phyloP scores from a whole-genome alignment of 352 stramenopile genomes.

The Phytopythium vexans region DNA sequence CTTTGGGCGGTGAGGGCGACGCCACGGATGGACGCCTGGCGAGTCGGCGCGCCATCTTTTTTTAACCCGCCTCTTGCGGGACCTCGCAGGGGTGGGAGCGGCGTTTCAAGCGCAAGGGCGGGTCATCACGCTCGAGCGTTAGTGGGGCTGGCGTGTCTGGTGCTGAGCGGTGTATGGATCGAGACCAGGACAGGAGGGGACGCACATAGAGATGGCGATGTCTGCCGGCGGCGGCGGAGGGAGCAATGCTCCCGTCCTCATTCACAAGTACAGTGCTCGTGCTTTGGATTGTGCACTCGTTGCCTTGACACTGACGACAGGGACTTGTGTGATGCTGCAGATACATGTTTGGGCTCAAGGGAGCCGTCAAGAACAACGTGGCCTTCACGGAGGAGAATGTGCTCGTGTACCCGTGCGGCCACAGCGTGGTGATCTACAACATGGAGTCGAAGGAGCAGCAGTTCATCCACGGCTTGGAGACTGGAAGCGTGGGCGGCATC shows the following conservation, averaged over 20 bases:
- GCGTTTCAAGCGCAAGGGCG: no score
- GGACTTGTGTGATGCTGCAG: constrained; percentile 10
- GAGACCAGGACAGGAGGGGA: background rate
- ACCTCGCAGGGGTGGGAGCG: no score
- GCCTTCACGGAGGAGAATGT: constrained; percentile 84
- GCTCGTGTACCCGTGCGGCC: constrained; percentile 84
- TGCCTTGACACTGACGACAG: background rate
- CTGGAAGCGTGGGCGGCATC: constrained; percentile 65
- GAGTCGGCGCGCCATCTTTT: no score
- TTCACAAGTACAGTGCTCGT: constrained; percentile 24
- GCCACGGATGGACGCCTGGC: no score
- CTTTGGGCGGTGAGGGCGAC: no score
- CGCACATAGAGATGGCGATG: constrained; percentile 3
- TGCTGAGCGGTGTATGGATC: background rate
- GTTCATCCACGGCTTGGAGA: constrained; percentile 87
- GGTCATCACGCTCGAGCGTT: no score
- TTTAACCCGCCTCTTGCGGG: no score
- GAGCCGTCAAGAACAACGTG: constrained; percentile 75
- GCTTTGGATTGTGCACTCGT: background rate
- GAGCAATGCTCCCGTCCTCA: constrained; percentile 34
- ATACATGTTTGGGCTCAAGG: constrained; percentile 87
- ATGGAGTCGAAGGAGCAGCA: constrained; percentile 90
- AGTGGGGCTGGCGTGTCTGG: background rate
- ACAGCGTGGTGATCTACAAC: constrained; percentile 88
- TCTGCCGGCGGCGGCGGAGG: constrained; percentile 8